These are phyloP conservation scores for Coniophora puteana DNA, from an alignment of 1,284 basidiomycete genomes.

Conservation along the genomic window DNA sequence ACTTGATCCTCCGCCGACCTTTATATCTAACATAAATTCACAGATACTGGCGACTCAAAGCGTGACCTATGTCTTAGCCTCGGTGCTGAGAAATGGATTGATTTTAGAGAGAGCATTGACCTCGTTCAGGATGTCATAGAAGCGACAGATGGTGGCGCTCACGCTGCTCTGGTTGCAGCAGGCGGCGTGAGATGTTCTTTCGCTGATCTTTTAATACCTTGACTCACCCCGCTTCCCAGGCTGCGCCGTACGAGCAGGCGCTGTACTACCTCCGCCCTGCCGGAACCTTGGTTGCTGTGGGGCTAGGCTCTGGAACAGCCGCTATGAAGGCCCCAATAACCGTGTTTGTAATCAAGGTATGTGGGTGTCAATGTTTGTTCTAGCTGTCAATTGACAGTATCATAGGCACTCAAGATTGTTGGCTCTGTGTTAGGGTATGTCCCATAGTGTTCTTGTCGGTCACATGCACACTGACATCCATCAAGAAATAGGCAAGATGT, in stretches of 20 bases:
- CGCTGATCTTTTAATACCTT: too few species aligned
- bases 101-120: constrained; percentile 52
- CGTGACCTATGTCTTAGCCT: constrained; percentile 47
- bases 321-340: constrained; percentile 47
- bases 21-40: background rate
- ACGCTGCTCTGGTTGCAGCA: constrained; percentile 57
- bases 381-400: background rate
- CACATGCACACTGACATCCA: constrained; percentile 69
- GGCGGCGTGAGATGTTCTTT: constrained; percentile 39
- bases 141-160: constrained; percentile 61
- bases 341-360: constrained; percentile 57
- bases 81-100: constrained; percentile 65
- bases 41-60: constrained; percentile 63
- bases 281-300: constrained; percentile 61
- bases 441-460: constrained; percentile 55
- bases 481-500: constrained; percentile 54
- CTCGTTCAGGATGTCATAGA: constrained; percentile 47
- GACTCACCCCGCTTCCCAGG: too few species aligned
- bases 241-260: constrained; percentile 60
- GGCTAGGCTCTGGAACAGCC: constrained; percentile 50
- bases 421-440: constrained; percentile 78
- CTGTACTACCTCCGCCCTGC: constrained; percentile 51
- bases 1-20: background rate
- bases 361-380: constrained; percentile 20
- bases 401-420: constrained; percentile 55